Percentiles rank a stretch among this genome's conserved stretches.
These are phyloP conservation scores for Macrophomina phaseolina DNA, from an alignment of 2,329 filamentous ascomycete species.

Conservation along the genomic window DNA sequence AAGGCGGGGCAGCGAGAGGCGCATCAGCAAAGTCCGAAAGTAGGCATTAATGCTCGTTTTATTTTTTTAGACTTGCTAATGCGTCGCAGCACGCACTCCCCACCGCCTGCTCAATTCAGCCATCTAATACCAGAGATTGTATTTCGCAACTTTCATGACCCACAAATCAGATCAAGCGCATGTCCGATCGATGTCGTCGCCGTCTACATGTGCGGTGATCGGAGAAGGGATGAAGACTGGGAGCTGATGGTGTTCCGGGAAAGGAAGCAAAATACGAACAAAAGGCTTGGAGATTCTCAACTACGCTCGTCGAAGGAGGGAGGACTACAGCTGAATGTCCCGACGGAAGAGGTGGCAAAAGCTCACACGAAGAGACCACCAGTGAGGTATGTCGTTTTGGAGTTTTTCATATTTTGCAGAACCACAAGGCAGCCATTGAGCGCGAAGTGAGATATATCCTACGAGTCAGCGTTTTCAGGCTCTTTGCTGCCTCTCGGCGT, in stretches of 20 bases:
- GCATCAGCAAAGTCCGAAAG: neutral
- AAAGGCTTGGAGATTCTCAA: neutral
- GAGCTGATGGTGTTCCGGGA: neutral
- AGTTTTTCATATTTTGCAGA: no score
- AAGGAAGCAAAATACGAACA: neutral
- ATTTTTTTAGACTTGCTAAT: neutral
- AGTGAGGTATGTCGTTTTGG: neutral
- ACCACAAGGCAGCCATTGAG: no score
- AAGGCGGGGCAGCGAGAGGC: neutral
- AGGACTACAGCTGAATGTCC: neutral
- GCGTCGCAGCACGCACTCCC: neutral
- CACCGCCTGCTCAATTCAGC: neutral
- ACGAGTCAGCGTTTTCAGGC: no score
- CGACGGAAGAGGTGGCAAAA: neutral
- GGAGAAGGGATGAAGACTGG: neutral
- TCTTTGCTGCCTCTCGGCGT: no score
- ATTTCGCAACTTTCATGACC: neutral
- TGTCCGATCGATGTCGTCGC: neutral
- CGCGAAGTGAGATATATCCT: no score
- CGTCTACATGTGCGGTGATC: slow-evolving; percentile 3
- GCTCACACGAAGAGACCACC: neutral
- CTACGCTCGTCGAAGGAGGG: neutral
- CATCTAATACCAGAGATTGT: neutral
- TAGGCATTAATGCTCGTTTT: neutral
- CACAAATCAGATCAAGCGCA: neutral